Evolutionary conservation across 768 basidiomycete genomes (phyloP).

Genomic region (Phallus indusiatus): DNA sequence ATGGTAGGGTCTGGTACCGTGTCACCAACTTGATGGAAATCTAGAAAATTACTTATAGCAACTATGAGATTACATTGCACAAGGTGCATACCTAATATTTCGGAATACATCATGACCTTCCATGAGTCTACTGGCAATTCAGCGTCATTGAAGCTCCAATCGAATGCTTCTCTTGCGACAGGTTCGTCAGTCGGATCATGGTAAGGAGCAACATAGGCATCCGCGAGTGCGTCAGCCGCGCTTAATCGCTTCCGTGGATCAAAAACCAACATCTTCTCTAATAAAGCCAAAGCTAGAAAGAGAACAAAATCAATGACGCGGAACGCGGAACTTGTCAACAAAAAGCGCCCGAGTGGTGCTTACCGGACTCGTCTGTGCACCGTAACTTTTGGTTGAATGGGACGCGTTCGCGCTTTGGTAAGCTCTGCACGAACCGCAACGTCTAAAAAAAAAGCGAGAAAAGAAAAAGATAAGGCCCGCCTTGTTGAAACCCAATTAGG

Average conservation of each 20-base stretch:
- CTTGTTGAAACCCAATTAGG: not conserved
- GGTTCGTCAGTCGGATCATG: conserved; percentile 99
- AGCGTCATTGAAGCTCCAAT: conserved; percentile 99
- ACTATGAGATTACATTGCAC: not conserved
- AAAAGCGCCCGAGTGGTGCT: conserved; percentile 18
- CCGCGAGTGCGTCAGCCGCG: conserved; percentile 79
- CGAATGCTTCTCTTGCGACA: conserved; percentile 85
- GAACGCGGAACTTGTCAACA: not conserved
- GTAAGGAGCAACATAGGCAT: conserved; percentile 94
- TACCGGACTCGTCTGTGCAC: conserved; percentile 79
- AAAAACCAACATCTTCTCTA: conserved; percentile 99
- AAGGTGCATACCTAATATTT: conserved; percentile 75
- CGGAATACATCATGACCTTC: conserved; percentile 99
- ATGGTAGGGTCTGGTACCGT: conserved; percentile 26
- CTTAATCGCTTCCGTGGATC: conserved; percentile 96
- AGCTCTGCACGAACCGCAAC: conserved; percentile 93
- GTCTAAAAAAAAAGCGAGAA: conserved; percentile 44
- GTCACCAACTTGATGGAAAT: conserved; percentile 75
- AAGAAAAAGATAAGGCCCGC: conserved; percentile 1
- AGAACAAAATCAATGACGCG: not conserved
- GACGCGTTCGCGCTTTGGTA: conserved; percentile 92
- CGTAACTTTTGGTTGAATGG: conserved; percentile 92
- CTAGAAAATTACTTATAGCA: conserved; percentile 26
- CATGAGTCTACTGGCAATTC: conserved; percentile 97
- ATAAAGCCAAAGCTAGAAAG: conserved; percentile 72